Evolutionary conservation across 2,329 filamentous ascomycete species (phyloP), one percentile per base, ranked within the genome.

Genomic region (Cladosporium sp.): DNA sequence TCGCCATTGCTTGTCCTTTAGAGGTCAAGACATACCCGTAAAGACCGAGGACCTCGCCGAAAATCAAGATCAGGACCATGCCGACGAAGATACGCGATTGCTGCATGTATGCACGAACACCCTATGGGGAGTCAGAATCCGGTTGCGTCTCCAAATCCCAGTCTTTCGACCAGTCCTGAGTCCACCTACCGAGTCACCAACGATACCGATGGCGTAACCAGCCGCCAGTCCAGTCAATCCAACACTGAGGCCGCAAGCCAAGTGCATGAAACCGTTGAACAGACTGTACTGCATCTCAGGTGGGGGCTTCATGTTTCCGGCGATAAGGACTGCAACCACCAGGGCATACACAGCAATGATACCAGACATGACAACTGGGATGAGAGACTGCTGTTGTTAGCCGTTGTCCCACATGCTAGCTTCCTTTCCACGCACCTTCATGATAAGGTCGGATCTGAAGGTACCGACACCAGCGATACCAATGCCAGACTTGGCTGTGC

Each of bases 21-120:
- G 44, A 8, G 11, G 24, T 12, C 24, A 24, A 55, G 12, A 78
- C 90, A 72, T 85, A 97, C 92, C 95, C 95, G 76, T 99, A 99
- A 36, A 99, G 89, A 79, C 95, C 95, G 77, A 99, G 79, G 21
- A 99, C 95, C 84, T 99, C 95, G 66, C 92, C 95, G 78, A 99
- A 99, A 87, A 99, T 99, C 70, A 98, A 86, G 73, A 98, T 98
- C 74, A 99, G 82, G 57, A 99, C 94, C 95, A 98, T 98, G 79
- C 95, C 95, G 59, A 99, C 95, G 74, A 97, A 99, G 71, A 99
- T 91, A 70, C 94, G 88, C 59, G 92, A 96, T 80, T 99, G 95
- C 75, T 92, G 88, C 93, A 99, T 97, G 82, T 96, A 98, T 66
- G 93, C 89, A 73, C 95, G 89, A 63, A 98, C 94, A 68, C 95